Evolutionary conservation across 2,329 filamentous ascomycete species (phyloP).

Genomic region (Talaromyces sp.): DNA sequence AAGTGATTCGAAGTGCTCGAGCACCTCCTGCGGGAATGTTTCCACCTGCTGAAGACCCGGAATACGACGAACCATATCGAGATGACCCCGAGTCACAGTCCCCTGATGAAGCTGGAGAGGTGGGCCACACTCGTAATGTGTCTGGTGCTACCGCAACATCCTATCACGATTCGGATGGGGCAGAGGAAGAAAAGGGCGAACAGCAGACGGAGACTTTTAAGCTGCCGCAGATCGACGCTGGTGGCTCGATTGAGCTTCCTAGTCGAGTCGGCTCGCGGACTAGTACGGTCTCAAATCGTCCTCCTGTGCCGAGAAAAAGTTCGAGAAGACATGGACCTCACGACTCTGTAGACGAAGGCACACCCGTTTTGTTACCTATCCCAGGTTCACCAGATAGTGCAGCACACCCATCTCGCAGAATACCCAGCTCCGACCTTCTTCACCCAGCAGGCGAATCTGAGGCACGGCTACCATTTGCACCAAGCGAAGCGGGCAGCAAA

Average conservation of each 20-base stretch:
- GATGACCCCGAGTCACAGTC: conserved; percentile 48
- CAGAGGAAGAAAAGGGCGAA: conserved; percentile 19
- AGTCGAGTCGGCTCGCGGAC: conserved; percentile 63
- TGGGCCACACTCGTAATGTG: conserved; percentile 27
- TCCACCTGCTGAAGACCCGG: conserved; percentile 51
- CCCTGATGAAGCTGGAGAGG: conserved; percentile 21
- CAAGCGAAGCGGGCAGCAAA: conserved; percentile 36
- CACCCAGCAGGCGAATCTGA: conserved; percentile 20
- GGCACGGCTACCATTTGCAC: conserved; percentile 43
- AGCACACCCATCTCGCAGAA: conserved; percentile 21
- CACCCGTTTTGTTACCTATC: conserved; percentile 21
- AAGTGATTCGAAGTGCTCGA: conserved; percentile 86
- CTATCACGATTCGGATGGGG: conserved; percentile 31
- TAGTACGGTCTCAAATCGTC: conserved; percentile 41
- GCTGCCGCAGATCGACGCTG: conserved; percentile 61
- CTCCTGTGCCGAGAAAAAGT: conserved; percentile 63
- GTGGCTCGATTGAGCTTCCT: conserved; percentile 62
- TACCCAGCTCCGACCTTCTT: conserved; percentile 21
- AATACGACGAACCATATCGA: conserved; percentile 65
- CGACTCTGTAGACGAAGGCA: conserved; percentile 22
- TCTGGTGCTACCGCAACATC: conserved; percentile 25
- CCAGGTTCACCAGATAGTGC: conserved; percentile 24
- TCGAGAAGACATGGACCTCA: conserved; percentile 55
- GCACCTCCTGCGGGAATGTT: conserved; percentile 73
- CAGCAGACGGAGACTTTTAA: conserved; percentile 40